A percentile compares a stretch with the other conserved stretches of the same genome.
Evolutionary conservation across 768 basidiomycete genomes (phyloP).

Genomic region (Boletellus emodensis): DNA sequence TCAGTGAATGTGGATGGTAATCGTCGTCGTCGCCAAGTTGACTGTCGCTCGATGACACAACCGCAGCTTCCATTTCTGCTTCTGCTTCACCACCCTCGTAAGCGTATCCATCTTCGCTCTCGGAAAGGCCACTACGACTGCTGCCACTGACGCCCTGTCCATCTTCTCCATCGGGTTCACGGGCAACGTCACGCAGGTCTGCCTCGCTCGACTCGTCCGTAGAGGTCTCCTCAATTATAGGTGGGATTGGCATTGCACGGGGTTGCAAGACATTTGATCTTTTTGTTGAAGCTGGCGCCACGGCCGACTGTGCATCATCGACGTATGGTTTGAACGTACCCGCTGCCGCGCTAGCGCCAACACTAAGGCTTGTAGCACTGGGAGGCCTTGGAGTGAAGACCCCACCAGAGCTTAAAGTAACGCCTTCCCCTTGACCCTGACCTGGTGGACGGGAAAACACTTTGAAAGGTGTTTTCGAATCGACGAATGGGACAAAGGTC

Average conservation of each 20-base stretch:
- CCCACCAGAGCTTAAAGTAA: conserved; percentile 12
- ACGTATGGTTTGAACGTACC: conserved; percentile 38
- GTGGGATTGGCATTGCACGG: conserved; percentile 14
- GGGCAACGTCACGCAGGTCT: conserved; percentile 16
- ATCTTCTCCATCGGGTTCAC: conserved; percentile 24
- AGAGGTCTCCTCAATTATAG: conserved; percentile 25
- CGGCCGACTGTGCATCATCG: conserved; percentile 18
- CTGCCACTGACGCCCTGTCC: conserved; percentile 22
- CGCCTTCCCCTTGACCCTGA: conserved; percentile 40
- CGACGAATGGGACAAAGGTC: conserved; percentile 41
- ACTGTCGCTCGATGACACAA: conserved; percentile 29
- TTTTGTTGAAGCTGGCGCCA: conserved; percentile 18
- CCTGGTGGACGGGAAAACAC: conserved; percentile 69
- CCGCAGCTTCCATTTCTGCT: conserved; percentile 24
- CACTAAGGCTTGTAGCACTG: conserved; percentile 6
- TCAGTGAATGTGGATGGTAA: conserved; percentile 11
- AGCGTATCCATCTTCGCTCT: conserved; percentile 34
- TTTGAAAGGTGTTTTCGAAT: conserved; percentile 42
- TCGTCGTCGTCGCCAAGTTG: conserved; percentile 31
- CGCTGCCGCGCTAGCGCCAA: conserved; percentile 1
- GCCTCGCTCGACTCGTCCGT: conserved; percentile 34
- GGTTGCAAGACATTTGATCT: conserved; percentile 18
- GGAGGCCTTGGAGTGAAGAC: conserved; percentile 46
- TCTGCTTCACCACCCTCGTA: conserved; percentile 27
- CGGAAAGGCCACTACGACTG: conserved; percentile 30